A percentile compares a stretch with the other conserved stretches of the same genome.
Evolutionary conservation across 2,329 filamentous ascomycete genomes (phyloP).

Genomic region (Colletotrichum lindemuthianum): DNA sequence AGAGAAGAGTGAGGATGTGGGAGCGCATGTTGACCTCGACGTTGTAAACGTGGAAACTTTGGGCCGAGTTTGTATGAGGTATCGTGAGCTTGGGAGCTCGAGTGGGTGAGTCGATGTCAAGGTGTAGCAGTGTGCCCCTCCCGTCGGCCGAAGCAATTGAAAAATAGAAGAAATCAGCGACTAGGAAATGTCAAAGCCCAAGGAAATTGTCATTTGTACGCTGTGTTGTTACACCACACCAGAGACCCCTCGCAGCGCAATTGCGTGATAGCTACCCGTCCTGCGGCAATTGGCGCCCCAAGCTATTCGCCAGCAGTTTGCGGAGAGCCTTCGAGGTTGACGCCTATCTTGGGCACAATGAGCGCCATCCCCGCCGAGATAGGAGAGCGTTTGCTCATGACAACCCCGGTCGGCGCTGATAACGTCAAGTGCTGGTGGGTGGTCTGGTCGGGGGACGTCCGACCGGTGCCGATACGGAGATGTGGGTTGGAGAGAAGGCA

Average conservation of each 20-base stretch:
- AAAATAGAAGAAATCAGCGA: too few relatives aligned
- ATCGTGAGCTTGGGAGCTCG: not conserved
- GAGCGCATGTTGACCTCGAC: conserved; percentile 20
- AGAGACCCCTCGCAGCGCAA: not conserved
- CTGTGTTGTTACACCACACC: not conserved
- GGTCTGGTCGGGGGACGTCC: not conserved
- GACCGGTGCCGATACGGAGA: conserved; percentile 33
- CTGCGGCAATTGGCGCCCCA: too few relatives aligned
- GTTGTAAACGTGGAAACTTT: not conserved
- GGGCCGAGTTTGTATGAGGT: not conserved
- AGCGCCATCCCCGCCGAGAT: conserved; percentile 19
- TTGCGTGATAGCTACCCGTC: conserved; percentile 24
- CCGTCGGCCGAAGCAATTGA: too few relatives aligned
- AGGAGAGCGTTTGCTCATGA: not conserved
- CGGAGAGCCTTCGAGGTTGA: too few relatives aligned
- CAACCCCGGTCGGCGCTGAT: not conserved
- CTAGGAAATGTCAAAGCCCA: not conserved
- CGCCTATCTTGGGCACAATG: too few relatives aligned
- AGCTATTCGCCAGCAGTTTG: too few relatives aligned
- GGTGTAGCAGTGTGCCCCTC: too few relatives aligned
- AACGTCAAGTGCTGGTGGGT: conserved; percentile 8
- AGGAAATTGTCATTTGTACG: conserved; percentile 8
- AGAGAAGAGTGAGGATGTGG: conserved; percentile 11
- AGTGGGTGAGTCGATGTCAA: too few relatives aligned
- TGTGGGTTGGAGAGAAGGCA: not conserved